phyloP scores from a whole-genome alignment of 108 stramenopile genomes.

The Schizochytrium sp. region DNA sequence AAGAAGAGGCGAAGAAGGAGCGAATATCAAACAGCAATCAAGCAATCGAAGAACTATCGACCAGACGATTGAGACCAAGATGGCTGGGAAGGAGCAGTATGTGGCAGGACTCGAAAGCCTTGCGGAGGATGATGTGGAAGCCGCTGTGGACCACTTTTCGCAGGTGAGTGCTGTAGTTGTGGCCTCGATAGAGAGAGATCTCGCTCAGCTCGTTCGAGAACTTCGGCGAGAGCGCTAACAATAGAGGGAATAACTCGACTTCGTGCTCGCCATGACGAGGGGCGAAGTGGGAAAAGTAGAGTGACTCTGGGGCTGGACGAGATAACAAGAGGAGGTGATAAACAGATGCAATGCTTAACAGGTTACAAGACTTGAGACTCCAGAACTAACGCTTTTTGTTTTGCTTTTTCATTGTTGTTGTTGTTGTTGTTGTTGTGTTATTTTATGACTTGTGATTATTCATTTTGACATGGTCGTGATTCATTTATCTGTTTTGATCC shows the following conservation, averaged over 20 bases:
- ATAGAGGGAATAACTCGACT: no score
- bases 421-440: no score
- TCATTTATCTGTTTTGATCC: not conserved
- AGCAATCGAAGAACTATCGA: no score
- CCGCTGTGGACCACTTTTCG: constrained; percentile 14
- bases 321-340: not conserved
- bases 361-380: no score
- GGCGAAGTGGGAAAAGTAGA: no score
- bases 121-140: constrained; percentile 37
- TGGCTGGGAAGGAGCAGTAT: constrained; percentile 7
- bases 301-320: no score
- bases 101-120: constrained; percentile 36
- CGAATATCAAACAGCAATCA: no score
- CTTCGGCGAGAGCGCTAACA: not conserved
- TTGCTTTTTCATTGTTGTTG: not conserved
- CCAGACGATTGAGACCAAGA: not conserved
- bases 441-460: no score
- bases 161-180: constrained; percentile 3
- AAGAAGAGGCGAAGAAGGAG: no score
- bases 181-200: not conserved
- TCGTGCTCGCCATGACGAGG: no score
- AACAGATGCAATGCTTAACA: not conserved
- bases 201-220: not conserved
- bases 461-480: no score
- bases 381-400: not conserved